Evolutionary conservation across 805 yeast species (phyloP), one percentile per base, ranked within the genome.

Genomic region (Metschnikowia lachancei): DNA sequence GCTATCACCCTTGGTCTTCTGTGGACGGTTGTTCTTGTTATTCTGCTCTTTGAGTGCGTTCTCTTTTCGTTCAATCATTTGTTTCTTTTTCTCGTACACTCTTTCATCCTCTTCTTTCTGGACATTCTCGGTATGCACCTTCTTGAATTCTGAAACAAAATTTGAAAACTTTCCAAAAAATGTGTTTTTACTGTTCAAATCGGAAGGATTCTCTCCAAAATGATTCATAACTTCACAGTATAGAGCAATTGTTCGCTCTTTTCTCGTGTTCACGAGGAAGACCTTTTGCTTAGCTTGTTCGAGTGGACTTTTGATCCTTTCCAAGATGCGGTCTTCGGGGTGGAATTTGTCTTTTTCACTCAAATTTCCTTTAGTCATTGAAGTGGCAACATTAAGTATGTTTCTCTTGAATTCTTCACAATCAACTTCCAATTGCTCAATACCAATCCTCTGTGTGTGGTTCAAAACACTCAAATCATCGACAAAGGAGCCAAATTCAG

Each of bases 161-260:
- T 81, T 78, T n/a, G 85, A 76, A 65, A 94, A 86, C 62, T 88
- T 87, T 50, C 71, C 75, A 61, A 92, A 88, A 57, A 94, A 92
- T 0, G 82, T 68, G 49, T 80, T 78, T 44, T 84, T 77, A 14
- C 91, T 78, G 53, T 74, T 72, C 32, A 77, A 70, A 63, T 92
- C 97, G 8, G 63, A 66, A 1, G 86, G 75, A 62, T 88, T 95
- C 65, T 94, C 99, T n/a, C 97, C 98, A 61, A 87, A 94, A 56
- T 78, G 82, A 52, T 76, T 76, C 95, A 94, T 85, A 52, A 90
- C 70, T 29, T 76, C 73, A 43, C 80, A 80, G 60, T 86, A 87
- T 49, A 85, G 88, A 36, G 77, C 70, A 45, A 83, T 66, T 0
- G 92, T 81, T 19, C 80, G 67, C 45, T 74, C 76, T 24, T 84